These are phyloP conservation scores for Curvularia spicifera DNA, from an alignment of 2,329 filamentous ascomycete genomes.

Conservation along the genomic window DNA sequence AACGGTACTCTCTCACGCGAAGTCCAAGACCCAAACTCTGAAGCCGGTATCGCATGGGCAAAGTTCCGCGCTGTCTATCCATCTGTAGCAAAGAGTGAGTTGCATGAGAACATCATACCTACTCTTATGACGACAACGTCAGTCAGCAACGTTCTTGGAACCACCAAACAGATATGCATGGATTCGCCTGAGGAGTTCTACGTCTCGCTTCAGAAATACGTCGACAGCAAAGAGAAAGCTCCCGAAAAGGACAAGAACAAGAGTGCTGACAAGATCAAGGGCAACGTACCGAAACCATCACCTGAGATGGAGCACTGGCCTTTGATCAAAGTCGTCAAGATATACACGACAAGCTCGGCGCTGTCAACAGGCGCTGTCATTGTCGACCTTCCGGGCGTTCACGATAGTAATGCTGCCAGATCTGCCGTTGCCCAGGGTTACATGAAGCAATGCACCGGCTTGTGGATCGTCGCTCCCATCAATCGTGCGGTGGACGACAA, in stretches of 20 bases:
- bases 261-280: constrained; percentile 27
- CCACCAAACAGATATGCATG: constrained; percentile 50
- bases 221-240: constrained; percentile 63
- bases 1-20: constrained; percentile 51
- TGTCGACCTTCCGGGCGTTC: constrained; percentile 65
- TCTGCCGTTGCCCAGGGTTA: constrained; percentile 64
- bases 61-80: constrained; percentile 61
- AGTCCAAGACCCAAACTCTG: constrained; percentile 52
- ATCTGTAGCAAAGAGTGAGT: constrained; percentile 49
- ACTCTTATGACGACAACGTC: constrained; percentile 52
- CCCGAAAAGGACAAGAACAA: constrained; percentile 22
- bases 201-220: constrained; percentile 55
- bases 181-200: constrained; percentile 54
- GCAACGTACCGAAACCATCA: constrained; percentile 29
- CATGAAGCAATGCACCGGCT: constrained; percentile 64
- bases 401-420: constrained; percentile 66
- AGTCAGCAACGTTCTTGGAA: constrained; percentile 57
- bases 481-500: constrained; percentile 66
- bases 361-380: constrained; percentile 62
- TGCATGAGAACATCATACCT: constrained; percentile 48
- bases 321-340: constrained; percentile 61
- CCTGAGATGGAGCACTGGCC: constrained; percentile 55
- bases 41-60: constrained; percentile 57
- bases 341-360: constrained; percentile 59
- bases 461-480: constrained; percentile 70